A percentile compares a stretch with the other conserved stretches of the same genome.
Conservation (phyloP, 495 filamentous ascomycete species). For the Chlorociboria aeruginascens region DNA sequence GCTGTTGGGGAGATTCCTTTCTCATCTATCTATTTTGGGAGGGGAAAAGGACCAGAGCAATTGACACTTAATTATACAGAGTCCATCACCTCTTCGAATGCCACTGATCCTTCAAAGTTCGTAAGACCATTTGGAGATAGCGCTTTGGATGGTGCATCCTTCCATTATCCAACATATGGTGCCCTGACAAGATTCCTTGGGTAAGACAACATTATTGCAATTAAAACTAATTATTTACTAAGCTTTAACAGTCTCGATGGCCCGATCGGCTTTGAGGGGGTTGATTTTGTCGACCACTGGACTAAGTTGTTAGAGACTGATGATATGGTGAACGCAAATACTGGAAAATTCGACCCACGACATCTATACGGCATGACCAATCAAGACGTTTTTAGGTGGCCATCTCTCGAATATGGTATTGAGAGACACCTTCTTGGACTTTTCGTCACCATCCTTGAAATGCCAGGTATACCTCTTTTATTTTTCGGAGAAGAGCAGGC, state of each 20-base stretch:
- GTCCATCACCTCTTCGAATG: neutral
- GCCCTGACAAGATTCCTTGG: neutral
- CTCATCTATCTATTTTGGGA: neutral
- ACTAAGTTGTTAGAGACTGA: neutral
- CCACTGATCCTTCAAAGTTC: neutral
- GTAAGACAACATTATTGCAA: neutral
- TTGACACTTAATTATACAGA: neutral
- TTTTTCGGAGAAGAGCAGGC: slow-evolving; percentile 63
- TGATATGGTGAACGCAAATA: neutral
- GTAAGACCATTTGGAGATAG: neutral
- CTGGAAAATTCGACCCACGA: slow-evolving; percentile 39
- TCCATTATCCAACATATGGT: neutral
- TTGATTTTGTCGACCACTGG: neutral
- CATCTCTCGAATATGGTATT: slow-evolving; percentile 32
- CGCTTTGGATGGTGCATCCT: neutral
- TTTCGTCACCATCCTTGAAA: slow-evolving; percentile 51
- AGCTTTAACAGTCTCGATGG: slow-evolving; percentile 25
- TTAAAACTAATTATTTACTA: neutral
- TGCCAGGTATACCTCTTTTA: slow-evolving; percentile 56
- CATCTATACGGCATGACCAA: slow-evolving; percentile 61
- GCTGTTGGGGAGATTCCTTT: neutral
- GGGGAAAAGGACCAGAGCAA: neutral
- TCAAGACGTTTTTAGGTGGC: slow-evolving; percentile 69
- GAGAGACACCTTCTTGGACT: slow-evolving; percentile 41
- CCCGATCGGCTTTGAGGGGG: slow-evolving; percentile 45